phyloP scores from a whole-genome alignment of 164 flowering plant genomes.

The Macadamia tetraphylla region DNA sequence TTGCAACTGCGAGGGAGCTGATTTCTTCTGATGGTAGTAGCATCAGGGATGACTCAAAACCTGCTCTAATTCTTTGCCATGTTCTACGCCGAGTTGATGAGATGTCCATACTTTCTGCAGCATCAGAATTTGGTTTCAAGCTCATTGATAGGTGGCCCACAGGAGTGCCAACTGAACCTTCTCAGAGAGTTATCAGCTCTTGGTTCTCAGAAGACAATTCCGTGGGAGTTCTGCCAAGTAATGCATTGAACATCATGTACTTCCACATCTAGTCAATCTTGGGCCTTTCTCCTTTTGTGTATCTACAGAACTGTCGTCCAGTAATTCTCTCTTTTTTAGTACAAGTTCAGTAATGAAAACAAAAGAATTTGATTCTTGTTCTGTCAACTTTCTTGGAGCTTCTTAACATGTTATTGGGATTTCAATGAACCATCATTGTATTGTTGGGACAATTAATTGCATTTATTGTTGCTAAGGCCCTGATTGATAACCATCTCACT shows the following conservation, averaged over 20 bases:
- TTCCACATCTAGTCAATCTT: constrained; percentile 24
- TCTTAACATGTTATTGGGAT: too few species aligned
- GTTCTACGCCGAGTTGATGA: constrained; percentile 79
- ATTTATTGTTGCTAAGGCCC: too few species aligned
- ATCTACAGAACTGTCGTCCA: not conserved
- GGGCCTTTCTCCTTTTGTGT: not conserved
- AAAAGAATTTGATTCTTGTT: too few species aligned
- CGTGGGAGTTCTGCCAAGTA: constrained; percentile 21
- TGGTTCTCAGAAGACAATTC: constrained; percentile 45
- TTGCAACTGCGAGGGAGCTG: constrained; percentile 65
- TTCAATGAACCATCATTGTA: too few species aligned
- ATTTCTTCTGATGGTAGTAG: constrained; percentile 27
- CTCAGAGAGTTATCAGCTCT: constrained; percentile 31
- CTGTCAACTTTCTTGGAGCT: too few species aligned
- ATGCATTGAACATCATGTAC: constrained; percentile 69
- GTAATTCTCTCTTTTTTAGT: too few species aligned
- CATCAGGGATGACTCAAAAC: constrained; percentile 8
- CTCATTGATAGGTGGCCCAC: constrained; percentile 66
- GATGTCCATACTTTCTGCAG: constrained; percentile 70
- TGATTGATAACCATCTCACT: too few species aligned
- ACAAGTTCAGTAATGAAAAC: too few species aligned
- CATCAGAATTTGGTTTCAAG: constrained; percentile 56
- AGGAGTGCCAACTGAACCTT: constrained; percentile 15
- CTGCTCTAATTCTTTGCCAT: constrained; percentile 81
- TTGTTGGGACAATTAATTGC: too few species aligned